Percentiles rank a stretch among this genome's conserved stretches.
Conservation (phyloP, 2,329 filamentous ascomycete species). For the Apiospora kogelbergensis region DNA sequence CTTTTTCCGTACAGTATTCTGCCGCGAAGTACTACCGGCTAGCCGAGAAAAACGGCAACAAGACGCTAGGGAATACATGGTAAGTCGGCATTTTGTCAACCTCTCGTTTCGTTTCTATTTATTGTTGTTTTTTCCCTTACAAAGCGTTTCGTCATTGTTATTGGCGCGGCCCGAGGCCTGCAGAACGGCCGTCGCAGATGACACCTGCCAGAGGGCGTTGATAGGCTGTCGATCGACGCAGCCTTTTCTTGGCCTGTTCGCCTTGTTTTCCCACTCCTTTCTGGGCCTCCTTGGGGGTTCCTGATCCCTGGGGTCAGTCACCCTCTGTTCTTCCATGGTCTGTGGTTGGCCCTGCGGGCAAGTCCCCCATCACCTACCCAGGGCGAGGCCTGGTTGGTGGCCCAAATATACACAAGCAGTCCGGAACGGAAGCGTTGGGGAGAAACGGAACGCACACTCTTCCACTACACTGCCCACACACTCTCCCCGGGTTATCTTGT, state of each 20-base stretch:
- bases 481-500: background rate
- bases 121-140: background rate
- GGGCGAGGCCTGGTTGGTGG: background rate
- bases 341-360: background rate
- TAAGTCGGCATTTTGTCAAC: slow-evolving; percentile 50
- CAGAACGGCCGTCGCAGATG: slow-evolving; percentile 31
- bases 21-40: slow-evolving; percentile 90
- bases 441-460: background rate
- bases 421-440: background rate
- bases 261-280: slow-evolving; percentile 21
- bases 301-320: background rate
- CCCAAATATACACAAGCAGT: background rate
- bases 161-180: slow-evolving; percentile 13
- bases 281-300: background rate
- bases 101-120: slow-evolving; percentile 14
- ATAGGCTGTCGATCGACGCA: slow-evolving; percentile 33
- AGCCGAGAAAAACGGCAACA: slow-evolving; percentile 85
- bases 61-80: slow-evolving; percentile 93
- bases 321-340: background rate
- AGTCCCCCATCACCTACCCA: background rate
- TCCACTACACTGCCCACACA: background rate
- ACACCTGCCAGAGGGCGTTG: slow-evolving; percentile 24
- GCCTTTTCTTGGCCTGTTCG: slow-evolving; percentile 21
- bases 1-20: slow-evolving; percentile 56
- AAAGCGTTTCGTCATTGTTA: slow-evolving; percentile 1